Percentiles rank a stretch among this genome's conserved stretches.
Conservation (phyloP, 1,284 basidiomycete species). For the Blastosporella zonata region DNA sequence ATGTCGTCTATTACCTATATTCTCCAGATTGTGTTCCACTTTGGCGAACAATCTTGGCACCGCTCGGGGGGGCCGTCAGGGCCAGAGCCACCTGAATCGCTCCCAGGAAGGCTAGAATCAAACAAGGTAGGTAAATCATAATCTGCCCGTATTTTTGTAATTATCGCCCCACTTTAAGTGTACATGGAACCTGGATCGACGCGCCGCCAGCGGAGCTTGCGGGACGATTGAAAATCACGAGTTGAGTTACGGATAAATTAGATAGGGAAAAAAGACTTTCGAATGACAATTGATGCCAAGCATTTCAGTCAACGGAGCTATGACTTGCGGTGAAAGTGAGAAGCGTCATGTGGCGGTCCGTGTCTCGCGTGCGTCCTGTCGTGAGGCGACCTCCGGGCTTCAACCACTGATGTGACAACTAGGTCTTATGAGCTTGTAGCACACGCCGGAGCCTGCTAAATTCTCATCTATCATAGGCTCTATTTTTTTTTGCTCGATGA, state of each 20-base stretch:
- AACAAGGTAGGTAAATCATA: constrained; percentile 7
- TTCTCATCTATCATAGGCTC: background rate
- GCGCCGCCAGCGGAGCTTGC: background rate
- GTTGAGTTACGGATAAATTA: constrained; percentile 2
- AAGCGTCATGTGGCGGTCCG: too few relatives aligned
- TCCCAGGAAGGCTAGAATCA: constrained; percentile 7
- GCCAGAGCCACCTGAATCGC: constrained; percentile 3
- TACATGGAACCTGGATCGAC: background rate
- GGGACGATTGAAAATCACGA: constrained; percentile 1
- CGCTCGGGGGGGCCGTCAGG: constrained; percentile 22
- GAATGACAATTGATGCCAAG: too few relatives aligned
- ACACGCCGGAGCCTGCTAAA: too few relatives aligned
- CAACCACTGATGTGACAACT: too few relatives aligned
- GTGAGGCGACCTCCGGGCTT: too few relatives aligned
- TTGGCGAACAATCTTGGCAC: constrained; percentile 25
- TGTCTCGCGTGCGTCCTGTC: too few relatives aligned
- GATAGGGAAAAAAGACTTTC: background rate
- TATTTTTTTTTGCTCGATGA: background rate
- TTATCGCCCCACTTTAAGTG: too few relatives aligned
- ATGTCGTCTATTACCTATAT: too few relatives aligned
- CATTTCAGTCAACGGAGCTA: too few relatives aligned
- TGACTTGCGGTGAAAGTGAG: too few relatives aligned
- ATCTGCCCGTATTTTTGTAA: background rate
- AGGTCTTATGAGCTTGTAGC: too few relatives aligned
- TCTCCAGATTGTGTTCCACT: constrained; percentile 23